Evolutionary conservation across 2,329 filamentous ascomycete genomes (phyloP).

Genomic region (Colletotrichum orchidophilum): DNA sequence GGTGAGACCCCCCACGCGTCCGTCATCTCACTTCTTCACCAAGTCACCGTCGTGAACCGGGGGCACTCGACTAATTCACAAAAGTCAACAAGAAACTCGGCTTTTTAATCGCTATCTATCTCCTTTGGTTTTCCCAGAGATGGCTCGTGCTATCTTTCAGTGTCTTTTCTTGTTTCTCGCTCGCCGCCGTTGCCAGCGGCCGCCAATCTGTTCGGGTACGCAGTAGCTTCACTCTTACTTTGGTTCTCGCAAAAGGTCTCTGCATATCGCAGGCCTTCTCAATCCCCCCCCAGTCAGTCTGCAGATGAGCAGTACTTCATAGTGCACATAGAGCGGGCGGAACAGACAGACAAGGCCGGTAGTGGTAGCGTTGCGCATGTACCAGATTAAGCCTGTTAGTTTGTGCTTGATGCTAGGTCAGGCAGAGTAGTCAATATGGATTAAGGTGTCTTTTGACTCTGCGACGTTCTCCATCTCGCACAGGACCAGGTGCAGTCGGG

Average conservation of each 20-base stretch:
- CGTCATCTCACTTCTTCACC: slow-evolving; percentile 11
- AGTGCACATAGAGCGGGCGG: not conserved
- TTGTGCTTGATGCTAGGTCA: not conserved
- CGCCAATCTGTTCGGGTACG: not conserved
- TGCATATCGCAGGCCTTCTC: not conserved
- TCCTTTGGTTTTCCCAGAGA: not conserved
- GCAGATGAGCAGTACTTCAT: not conserved
- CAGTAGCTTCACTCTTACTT: not conserved
- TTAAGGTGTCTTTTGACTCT: not conserved
- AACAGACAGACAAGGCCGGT: not conserved
- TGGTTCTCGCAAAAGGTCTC: not conserved
- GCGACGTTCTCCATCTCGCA: not conserved
- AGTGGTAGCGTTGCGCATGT: not conserved
- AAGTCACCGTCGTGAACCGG: not conserved
- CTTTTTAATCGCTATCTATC: not conserved
- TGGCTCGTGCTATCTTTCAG: not conserved
- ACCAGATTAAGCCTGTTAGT: not conserved
- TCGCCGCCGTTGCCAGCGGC: not conserved
- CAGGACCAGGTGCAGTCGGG: not conserved
- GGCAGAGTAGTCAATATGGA: slow-evolving; percentile 4
- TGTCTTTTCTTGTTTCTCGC: no score
- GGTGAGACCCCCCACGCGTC: slow-evolving; percentile 15
- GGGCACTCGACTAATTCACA: not conserved
- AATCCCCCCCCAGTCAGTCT: not conserved
- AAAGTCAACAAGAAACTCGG: not conserved